Percentiles rank a stretch among this genome's conserved stretches.
Evolutionary conservation across 768 basidiomycete genomes (phyloP).

Genomic region (Phaeolepiota aurea): DNA sequence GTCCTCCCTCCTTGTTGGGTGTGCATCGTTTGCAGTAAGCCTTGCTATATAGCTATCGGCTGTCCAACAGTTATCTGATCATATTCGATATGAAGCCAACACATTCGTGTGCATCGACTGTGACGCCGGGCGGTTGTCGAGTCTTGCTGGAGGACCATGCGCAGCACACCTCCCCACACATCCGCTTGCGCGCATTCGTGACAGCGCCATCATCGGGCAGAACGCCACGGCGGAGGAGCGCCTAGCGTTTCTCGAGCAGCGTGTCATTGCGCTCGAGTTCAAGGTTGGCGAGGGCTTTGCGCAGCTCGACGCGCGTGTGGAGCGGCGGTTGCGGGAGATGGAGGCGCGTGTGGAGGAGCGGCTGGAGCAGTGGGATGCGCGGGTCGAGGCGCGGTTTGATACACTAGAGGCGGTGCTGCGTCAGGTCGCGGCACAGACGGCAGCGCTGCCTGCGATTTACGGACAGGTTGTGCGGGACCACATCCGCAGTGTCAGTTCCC

Average conservation of each 20-base stretch:
- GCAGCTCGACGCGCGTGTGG: not conserved
- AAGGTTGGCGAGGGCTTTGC: constrained; percentile 18
- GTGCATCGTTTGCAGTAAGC: constrained; percentile 11
- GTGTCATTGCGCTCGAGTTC: constrained; percentile 18
- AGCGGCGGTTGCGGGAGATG: not conserved
- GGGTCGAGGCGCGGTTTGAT: constrained; percentile 14
- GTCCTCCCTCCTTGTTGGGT: constrained; percentile 13
- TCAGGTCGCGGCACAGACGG: constrained; percentile 19
- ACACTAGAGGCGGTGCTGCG: constrained; percentile 15
- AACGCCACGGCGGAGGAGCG: constrained; percentile 16
- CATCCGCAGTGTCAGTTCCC: constrained; percentile 1
- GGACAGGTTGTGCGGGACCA: constrained; percentile 15
- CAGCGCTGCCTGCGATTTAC: constrained; percentile 19
- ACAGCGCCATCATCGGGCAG: constrained; percentile 11
- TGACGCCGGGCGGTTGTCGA: constrained; percentile 10
- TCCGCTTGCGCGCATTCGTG: constrained; percentile 19
- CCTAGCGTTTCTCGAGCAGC: constrained; percentile 18
- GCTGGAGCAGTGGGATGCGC: constrained; percentile 14
- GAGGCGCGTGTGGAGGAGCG: constrained; percentile 12
- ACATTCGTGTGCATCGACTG: constrained; percentile 24
- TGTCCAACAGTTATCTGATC: not conserved
- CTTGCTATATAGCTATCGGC: no score
- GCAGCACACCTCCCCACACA: constrained; percentile 15
- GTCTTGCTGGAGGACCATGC: constrained; percentile 9
- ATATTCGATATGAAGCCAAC: constrained; percentile 15